phyloP scores from a whole-genome alignment of 2,329 filamentous ascomycete species.

The Aschersonia sp. region DNA sequence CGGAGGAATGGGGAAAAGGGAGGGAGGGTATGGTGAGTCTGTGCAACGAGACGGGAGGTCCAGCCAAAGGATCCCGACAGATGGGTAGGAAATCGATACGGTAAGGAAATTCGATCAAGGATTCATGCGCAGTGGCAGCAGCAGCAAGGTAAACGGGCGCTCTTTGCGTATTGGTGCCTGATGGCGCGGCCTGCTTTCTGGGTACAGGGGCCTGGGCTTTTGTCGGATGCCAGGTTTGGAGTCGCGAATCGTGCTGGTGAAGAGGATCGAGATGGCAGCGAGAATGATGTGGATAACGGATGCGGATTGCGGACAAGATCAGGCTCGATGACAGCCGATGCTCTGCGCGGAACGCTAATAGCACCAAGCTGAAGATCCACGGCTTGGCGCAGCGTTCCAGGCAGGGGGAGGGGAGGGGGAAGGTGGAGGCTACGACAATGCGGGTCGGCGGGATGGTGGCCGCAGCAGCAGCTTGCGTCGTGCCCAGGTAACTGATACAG shows the following conservation, averaged over 20 bases:
- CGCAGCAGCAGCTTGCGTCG: neutral
- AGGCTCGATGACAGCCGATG: neutral
- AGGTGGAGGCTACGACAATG: neutral
- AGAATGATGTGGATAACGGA: neutral
- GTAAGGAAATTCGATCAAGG: neutral
- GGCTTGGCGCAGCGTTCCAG: neutral
- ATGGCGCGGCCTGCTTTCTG: conserved; percentile 3
- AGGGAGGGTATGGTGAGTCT: neutral
- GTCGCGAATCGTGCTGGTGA: neutral
- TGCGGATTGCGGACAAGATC: neutral
- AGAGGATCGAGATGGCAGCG: conserved; percentile 13
- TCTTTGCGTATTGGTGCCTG: neutral
- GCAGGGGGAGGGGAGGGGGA: neutral
- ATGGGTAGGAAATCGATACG: neutral
- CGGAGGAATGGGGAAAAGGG: neutral
- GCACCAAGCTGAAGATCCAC: neutral
- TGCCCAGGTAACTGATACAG: neutral
- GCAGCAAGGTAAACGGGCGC: neutral
- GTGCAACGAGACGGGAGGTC: neutral
- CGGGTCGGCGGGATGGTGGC: neutral
- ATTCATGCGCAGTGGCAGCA: neutral
- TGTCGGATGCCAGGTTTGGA: neutral
- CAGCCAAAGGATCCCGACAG: neutral
- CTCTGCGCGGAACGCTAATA: neutral
- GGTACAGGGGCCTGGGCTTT: conserved; percentile 7